Conservation (phyloP, 257 asterid species). For the Lithospermum erythrorhizon region DNA sequence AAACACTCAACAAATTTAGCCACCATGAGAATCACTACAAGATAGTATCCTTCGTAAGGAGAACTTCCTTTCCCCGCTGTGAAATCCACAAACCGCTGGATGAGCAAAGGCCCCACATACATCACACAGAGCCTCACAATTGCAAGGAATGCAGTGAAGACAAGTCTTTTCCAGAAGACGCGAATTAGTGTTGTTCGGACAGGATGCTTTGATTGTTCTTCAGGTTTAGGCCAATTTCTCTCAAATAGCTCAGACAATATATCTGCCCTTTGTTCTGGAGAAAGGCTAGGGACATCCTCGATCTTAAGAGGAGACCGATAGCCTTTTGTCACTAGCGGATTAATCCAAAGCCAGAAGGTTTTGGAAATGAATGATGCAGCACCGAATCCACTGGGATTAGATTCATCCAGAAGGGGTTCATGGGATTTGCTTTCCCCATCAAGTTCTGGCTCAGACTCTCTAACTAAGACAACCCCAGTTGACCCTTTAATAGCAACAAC, state of each 20-base stretch:
- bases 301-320: conserved; percentile 49
- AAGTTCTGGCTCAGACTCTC: conserved; percentile 18
- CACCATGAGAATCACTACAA: conserved; percentile 39
- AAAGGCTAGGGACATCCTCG: conserved; percentile 68
- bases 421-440: conserved; percentile 18
- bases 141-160: conserved; percentile 63
- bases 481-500: conserved; percentile 46
- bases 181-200: conserved; percentile 51
- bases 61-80: conserved; percentile 55
- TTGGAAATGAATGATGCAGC: conserved; percentile 63
- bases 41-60: conserved; percentile 64
- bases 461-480: conserved; percentile 37
- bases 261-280: conserved; percentile 71
- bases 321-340: conserved; percentile 68
- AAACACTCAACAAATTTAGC: conserved; percentile 76
- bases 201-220: conserved; percentile 65
- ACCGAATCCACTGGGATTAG: conserved; percentile 52
- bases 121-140: conserved; percentile 59
- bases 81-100: conserved; percentile 59
- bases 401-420: conserved; percentile 33
- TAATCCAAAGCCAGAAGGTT: conserved; percentile 84
- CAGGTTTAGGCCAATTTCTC: conserved; percentile 70
- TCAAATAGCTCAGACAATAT: conserved; percentile 44
- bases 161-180: conserved; percentile 68
- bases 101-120: conserved; percentile 73